A percentile compares a stretch with the other conserved stretches of the same genome.
These are phyloP conservation scores for Fusarium mundagurra DNA, from an alignment of 2,329 filamentous ascomycete genomes.

Conservation along the genomic window DNA sequence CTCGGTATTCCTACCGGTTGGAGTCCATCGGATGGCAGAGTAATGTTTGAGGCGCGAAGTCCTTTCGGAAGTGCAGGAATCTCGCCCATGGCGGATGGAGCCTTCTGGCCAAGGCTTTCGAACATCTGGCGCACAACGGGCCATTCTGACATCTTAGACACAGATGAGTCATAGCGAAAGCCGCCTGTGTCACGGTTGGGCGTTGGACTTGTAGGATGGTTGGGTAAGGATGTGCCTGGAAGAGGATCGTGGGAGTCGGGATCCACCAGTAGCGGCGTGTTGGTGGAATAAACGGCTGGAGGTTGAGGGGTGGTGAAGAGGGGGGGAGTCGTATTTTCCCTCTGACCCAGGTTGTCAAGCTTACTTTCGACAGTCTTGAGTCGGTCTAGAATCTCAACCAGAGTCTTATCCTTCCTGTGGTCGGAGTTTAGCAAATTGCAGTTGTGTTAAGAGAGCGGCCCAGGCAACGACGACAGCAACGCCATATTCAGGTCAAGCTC, in stretches of 20 bases:
- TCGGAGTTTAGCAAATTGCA: conserved; percentile 21
- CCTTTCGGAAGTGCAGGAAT: conserved; percentile 32
- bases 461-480: conserved; percentile 12
- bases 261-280: conserved; percentile 35
- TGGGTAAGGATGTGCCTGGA: conserved; percentile 27
- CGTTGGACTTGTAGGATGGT: conserved; percentile 33
- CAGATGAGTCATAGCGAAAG: conserved; percentile 43
- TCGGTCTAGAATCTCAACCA: conserved; percentile 68
- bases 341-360: conserved; percentile 56
- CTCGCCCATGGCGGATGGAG: conserved; percentile 27
- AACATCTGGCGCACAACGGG: conserved; percentile 41
- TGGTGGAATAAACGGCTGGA: conserved; percentile 31
- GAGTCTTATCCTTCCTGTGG: conserved; percentile 68
- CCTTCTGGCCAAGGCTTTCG: conserved; percentile 39
- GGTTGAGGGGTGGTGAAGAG: conserved; percentile 34
- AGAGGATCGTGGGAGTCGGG: conserved; percentile 37
- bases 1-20: conserved; percentile 29
- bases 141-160: conserved; percentile 41
- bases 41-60: conserved; percentile 33
- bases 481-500: conserved; percentile 3
- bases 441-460: not conserved
- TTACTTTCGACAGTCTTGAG: conserved; percentile 65
- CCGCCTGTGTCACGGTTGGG: conserved; percentile 27
- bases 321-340: conserved; percentile 26
- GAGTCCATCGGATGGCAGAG: conserved; percentile 38